Evolutionary conservation across 2,329 filamentous ascomycete species (phyloP), one percentile per base, ranked within the genome.

Genomic region (Aspergillus sp.): DNA sequence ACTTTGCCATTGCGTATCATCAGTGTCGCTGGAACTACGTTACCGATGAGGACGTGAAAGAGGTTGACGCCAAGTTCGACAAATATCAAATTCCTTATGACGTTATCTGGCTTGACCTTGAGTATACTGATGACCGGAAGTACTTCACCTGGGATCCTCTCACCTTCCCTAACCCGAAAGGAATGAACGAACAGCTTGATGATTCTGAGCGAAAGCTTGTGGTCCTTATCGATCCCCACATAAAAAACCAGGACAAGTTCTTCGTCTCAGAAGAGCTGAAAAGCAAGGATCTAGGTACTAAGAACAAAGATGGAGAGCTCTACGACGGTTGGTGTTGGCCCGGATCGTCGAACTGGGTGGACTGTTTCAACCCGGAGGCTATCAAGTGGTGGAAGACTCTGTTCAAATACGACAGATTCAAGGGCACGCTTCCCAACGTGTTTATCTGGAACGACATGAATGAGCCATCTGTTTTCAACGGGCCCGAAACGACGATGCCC

Each of bases 391-490:
- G 93, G 91, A 86, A 82, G 54, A 71, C 76, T 3, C 78, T 97
- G 8, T 97, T 95, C 77, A 85, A 86, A 58, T 97, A 94, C 54
- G 83, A 88, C 62, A 79, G 72, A 33, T 98, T 96, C 77, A 88
- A 88, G 66, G 90, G 90, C 38, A 89, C 89, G 1, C 78, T 85
- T 56, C 76, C 84, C 51, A 98, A 97, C 66, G 85, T 88, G 0
- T 96, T 89, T 68, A 82, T 98, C 58, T 98, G 93, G 93, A 98
- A 98, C 66, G 93, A 98, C 66, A 98, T 98, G 93, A 97, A 96
- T 63, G 93, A 98, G 71, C 93, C 93, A 0, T 97, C 93, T 0
- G 93, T 98, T 2, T 98, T 98, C 75, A 97, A 97, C 64, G 93
- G 93, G 0, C 93, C 93, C 0, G 93, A 98, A 68, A 95, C 90